phyloP scores from a whole-genome alignment of 2,329 filamentous ascomycete genomes.

The Neofusicoccum laricinum region DNA sequence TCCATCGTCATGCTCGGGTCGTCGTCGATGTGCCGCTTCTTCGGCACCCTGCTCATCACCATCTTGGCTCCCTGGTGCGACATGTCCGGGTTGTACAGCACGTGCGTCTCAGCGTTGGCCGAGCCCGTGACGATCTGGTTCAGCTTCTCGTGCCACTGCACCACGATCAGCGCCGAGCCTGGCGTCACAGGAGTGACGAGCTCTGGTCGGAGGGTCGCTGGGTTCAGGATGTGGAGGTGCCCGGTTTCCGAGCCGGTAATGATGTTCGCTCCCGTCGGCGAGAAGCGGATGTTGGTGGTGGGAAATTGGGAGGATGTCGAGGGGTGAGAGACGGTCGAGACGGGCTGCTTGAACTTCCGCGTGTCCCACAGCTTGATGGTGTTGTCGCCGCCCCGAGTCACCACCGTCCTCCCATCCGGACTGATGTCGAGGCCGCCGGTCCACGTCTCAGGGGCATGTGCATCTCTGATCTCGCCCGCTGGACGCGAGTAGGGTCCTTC shows the following conservation, averaged over 20 bases:
- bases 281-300: conserved; percentile 85
- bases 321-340: conserved; percentile 73
- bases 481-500: conserved; percentile 83
- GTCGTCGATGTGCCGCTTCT: conserved; percentile 93
- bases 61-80: conserved; percentile 73
- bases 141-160: conserved; percentile 89
- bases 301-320: conserved; percentile 83
- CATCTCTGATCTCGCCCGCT: conserved; percentile 76
- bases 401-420: conserved; percentile 81
- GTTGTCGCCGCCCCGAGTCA: conserved; percentile 87
- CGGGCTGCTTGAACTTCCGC: conserved; percentile 86
- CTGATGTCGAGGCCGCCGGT: conserved; percentile 91
- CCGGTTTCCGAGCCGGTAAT: conserved; percentile 85
- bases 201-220: conserved; percentile 82
- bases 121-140: conserved; percentile 96
- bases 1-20: conserved; percentile 85
- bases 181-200: conserved; percentile 86
- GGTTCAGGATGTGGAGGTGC: conserved; percentile 88
- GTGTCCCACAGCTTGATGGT: conserved; percentile 96
- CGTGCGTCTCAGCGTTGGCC: conserved; percentile 82
- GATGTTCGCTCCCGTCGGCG: conserved; percentile 77
- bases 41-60: conserved; percentile 89
- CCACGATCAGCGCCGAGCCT: conserved; percentile 75
- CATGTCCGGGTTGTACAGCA: conserved; percentile 84
- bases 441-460: conserved; percentile 81